Evolutionary conservation across 306 rosid species (phyloP).

Genomic region (Delonix regia): DNA sequence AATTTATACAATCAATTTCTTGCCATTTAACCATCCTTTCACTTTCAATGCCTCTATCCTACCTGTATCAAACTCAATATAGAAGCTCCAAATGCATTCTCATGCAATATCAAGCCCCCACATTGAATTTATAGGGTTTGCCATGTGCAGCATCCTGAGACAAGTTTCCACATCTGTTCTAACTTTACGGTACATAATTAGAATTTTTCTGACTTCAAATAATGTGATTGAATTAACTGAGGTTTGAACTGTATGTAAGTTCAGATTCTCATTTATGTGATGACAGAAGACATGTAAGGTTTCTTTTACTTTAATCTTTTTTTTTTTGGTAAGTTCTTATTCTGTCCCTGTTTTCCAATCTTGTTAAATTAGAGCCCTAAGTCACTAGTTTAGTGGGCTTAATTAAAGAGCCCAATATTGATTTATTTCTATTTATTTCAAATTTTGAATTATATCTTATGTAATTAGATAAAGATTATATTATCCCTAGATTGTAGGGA

Average conservation of each 20-base stretch:
- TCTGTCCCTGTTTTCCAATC: background rate
- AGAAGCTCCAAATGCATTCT: background rate
- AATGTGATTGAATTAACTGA: background rate
- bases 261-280: background rate
- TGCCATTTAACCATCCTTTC: background rate
- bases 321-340: background rate
- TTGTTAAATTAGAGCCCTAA: too few relatives aligned
- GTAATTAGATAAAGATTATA: too few relatives aligned
- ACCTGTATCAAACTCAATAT: background rate
- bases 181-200: background rate
- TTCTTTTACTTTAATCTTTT: background rate
- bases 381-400: too few relatives aligned
- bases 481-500: too few relatives aligned
- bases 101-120: background rate
- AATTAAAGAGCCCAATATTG: too few relatives aligned
- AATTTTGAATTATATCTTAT: too few relatives aligned
- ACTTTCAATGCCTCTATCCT: background rate
- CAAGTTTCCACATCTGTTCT: background rate
- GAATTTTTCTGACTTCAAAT: background rate
- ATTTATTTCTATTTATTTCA: too few relatives aligned
- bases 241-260: background rate
- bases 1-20: background rate
- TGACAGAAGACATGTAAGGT: background rate
- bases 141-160: background rate
- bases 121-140: background rate